Percentiles rank a stretch among this genome's conserved stretches.
Evolutionary conservation across 495 filamentous ascomycete genomes (phyloP).

Genomic region (Letharia lupina): DNA sequence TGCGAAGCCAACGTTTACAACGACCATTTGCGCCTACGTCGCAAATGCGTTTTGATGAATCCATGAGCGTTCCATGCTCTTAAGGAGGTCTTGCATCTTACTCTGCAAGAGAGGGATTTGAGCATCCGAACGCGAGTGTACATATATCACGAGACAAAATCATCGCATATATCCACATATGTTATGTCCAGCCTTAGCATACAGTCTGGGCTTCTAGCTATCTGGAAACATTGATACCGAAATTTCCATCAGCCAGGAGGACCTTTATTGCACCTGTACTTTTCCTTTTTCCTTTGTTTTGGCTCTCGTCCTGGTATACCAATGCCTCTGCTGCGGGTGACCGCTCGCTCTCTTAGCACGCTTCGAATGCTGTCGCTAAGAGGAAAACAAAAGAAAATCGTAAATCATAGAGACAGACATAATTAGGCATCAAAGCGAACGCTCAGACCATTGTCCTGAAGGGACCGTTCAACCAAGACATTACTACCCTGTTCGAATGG

Average conservation of each 20-base stretch:
- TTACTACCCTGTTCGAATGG: conserved; percentile 10
- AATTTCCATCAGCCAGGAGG: not conserved
- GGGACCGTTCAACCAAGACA: not conserved
- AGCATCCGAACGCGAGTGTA: not conserved
- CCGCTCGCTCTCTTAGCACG: conserved; percentile 3
- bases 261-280: not conserved
- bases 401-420: conserved; percentile 9
- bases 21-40: not conserved
- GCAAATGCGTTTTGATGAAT: not conserved
- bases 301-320: not conserved
- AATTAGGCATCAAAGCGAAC: not conserved
- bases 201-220: conserved; percentile 5
- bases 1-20: not conserved
- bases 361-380: conserved; percentile 9
- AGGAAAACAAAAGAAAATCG: conserved; percentile 11
- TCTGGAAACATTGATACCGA: not conserved
- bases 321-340: conserved; percentile 9
- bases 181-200: not conserved
- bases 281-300: not conserved
- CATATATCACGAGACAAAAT: not conserved
- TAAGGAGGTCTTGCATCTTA: not conserved
- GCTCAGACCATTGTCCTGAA: not conserved
- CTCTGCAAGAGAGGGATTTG: not conserved
- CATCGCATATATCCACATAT: not conserved
- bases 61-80: not conserved